A percentile compares a stretch with the other conserved stretches of the same genome.
Conservation (phyloP, 352 stramenopile genomes). For the Phytophthora pluvialis region DNA sequence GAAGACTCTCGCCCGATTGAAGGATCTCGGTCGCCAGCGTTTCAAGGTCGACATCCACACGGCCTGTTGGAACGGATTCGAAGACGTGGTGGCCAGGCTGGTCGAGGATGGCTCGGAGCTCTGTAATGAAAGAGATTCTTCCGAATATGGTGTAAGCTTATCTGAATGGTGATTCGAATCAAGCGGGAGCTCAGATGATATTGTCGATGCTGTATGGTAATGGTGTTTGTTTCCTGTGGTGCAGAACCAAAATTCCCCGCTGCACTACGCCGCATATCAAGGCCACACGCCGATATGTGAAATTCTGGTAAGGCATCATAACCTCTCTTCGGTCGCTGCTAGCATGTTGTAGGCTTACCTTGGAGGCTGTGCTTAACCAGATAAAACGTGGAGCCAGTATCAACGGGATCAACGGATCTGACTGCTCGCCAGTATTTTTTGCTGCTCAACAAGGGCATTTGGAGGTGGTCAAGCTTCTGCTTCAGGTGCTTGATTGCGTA, state of each 20-base stretch:
- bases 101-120: constrained; percentile 51
- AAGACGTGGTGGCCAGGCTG: constrained; percentile 53
- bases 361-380: constrained; percentile 4
- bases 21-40: constrained; percentile 54
- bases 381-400: constrained; percentile 59
- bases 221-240: neutral
- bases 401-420: constrained; percentile 57
- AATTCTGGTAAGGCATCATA: constrained; percentile 40
- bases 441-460: constrained; percentile 62
- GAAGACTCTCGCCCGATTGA: constrained; percentile 55
- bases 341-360: neutral
- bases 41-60: constrained; percentile 77
- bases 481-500: constrained; percentile 46
- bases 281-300: constrained; percentile 50
- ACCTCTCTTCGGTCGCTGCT: neutral
- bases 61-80: constrained; percentile 57
- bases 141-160: constrained; percentile 58
- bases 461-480: constrained; percentile 50
- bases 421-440: constrained; percentile 78
- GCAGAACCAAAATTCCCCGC: constrained; percentile 61
- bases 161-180: neutral
- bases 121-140: constrained; percentile 46
- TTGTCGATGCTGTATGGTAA: too few species aligned
- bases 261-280: constrained; percentile 85
- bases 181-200: too few species aligned